These are phyloP conservation scores for Cladosporium oxysporum DNA, from an alignment of 2,329 filamentous ascomycete species.

Conservation along the genomic window DNA sequence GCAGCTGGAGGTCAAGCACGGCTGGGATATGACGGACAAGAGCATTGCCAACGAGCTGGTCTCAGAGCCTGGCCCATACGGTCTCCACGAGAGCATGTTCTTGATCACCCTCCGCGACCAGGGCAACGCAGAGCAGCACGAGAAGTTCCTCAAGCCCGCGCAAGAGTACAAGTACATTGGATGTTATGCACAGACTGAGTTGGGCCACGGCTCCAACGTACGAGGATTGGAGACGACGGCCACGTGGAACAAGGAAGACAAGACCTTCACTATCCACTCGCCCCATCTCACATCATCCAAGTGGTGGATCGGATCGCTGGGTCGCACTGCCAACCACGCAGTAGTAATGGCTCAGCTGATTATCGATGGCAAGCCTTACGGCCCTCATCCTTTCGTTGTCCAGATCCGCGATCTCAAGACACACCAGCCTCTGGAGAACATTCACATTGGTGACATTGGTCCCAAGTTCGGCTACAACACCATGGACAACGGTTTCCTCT, in stretches of 20 bases:
- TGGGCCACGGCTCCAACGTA: conserved; percentile 78
- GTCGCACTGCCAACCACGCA: conserved; percentile 73
- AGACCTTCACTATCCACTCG: conserved; percentile 74
- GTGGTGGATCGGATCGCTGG: conserved; percentile 83
- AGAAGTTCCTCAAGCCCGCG: conserved; percentile 69
- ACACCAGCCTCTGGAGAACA: conserved; percentile 66
- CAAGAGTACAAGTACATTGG: conserved; percentile 72
- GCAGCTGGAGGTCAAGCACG: conserved; percentile 65
- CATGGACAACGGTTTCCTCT: conserved; percentile 79
- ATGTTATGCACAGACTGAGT: conserved; percentile 79
- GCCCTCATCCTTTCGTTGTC: conserved; percentile 77
- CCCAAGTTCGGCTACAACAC: conserved; percentile 62
- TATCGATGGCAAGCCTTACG: conserved; percentile 66
- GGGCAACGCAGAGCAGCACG: conserved; percentile 71
- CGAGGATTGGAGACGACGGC: conserved; percentile 71
- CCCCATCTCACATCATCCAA: conserved; percentile 74
- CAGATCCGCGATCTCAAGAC: conserved; percentile 71
- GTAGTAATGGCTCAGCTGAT: conserved; percentile 78
- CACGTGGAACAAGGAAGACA: conserved; percentile 71
- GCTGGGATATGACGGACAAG: conserved; percentile 68
- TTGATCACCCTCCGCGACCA: conserved; percentile 70
- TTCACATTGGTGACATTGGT: conserved; percentile 78
- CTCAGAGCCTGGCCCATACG: conserved; percentile 73
- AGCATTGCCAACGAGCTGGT: conserved; percentile 67
- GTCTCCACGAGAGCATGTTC: conserved; percentile 71